These are phyloP conservation scores for Wickerhamomyces kurtzmanii DNA, from an alignment of 805 yeast genomes.

Conservation along the genomic window DNA sequence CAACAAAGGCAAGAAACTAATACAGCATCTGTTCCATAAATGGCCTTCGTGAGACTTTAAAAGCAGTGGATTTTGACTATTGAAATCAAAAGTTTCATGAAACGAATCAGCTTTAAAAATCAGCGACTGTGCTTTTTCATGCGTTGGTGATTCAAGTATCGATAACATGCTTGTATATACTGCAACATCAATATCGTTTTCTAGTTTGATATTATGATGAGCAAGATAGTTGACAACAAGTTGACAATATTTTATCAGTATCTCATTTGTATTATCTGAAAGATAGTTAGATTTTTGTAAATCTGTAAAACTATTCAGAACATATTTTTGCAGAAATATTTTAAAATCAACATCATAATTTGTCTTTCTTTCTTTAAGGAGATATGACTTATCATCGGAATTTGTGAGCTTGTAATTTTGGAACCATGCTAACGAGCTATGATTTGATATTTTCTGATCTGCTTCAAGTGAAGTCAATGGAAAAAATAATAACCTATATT, in stretches of 20 bases:
- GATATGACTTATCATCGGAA: background rate
- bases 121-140: constrained; percentile 1
- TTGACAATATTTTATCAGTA: constrained; percentile 8
- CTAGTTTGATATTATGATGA: constrained; percentile 1
- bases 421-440: constrained; percentile 12
- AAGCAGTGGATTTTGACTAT: constrained; percentile 3
- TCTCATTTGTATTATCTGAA: constrained; percentile 8
- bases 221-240: constrained; percentile 7
- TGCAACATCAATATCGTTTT: constrained; percentile 8
- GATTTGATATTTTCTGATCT: constrained; percentile 3
- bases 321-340: constrained; percentile 4
- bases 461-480: constrained; percentile 3
- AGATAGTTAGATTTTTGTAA: constrained; percentile 6
- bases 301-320: constrained; percentile 4
- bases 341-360: constrained; percentile 5
- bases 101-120: constrained; percentile 5
- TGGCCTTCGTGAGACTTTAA: constrained; percentile 8
- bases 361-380: no score
- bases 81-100: constrained; percentile 11
- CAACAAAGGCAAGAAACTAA: constrained; percentile 12
- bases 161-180: constrained; percentile 5
- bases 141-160: constrained; percentile 1
- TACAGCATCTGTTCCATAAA: constrained; percentile 15
- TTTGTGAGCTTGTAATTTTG: constrained; percentile 10
- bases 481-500: constrained; percentile 9